phyloP scores from a whole-genome alignment of 2,329 filamentous ascomycete species.

The Pseudocercospora fijiensis region DNA sequence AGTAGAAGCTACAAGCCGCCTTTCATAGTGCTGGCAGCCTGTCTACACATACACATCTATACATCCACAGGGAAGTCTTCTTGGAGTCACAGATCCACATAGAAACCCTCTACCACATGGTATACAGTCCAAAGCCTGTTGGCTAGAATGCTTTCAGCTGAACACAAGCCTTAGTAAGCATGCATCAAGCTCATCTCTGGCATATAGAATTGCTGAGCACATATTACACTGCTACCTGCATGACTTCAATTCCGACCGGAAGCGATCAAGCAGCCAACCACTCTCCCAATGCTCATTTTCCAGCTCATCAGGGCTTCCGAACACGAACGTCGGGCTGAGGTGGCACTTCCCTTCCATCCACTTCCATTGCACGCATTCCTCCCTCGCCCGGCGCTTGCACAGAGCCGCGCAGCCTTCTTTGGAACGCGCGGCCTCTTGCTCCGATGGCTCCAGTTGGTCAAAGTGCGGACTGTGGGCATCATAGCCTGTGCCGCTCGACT shows the following conservation, averaged over 20 bases:
- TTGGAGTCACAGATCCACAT: no score
- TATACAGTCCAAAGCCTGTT: no score
- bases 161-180: not conserved
- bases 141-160: no score
- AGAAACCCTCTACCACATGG: no score
- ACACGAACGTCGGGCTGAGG: not conserved
- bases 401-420: slow-evolving; percentile 5
- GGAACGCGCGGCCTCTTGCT: not conserved
- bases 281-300: slow-evolving; percentile 3
- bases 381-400: slow-evolving; percentile 3
- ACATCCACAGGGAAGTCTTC: no score
- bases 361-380: slow-evolving; percentile 18
- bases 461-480: not conserved
- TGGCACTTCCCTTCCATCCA: slow-evolving; percentile 14
- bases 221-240: not conserved
- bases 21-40: no score
- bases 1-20: no score
- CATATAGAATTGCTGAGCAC: not conserved
- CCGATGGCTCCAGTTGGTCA: not conserved
- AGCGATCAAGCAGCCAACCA: slow-evolving; percentile 4
- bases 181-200: not conserved
- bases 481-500: slow-evolving; percentile 12
- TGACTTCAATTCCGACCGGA: not conserved
- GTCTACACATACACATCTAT: no score
- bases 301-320: not conserved